Percentiles rank a stretch among this genome's conserved stretches.
These are phyloP conservation scores for Vitis amurensis DNA, from an alignment of 164 flowering plant species.

Conservation along the genomic window DNA sequence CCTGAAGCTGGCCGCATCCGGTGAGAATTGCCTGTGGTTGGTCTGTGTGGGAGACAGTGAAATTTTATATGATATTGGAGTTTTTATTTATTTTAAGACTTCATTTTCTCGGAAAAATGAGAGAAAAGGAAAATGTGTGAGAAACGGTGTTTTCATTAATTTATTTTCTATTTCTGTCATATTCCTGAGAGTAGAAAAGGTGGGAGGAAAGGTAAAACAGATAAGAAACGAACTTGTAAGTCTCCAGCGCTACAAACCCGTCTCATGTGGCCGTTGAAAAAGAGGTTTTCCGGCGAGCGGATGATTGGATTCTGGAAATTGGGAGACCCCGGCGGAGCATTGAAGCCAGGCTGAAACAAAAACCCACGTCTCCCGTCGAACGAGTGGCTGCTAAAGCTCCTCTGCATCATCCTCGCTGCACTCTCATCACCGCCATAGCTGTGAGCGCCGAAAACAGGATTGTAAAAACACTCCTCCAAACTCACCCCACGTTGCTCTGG, in stretches of 20 bases:
- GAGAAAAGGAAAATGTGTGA: too few species aligned
- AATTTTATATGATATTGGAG: too few species aligned
- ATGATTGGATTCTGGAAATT: constrained; percentile 29
- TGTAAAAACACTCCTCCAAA: constrained; percentile 23
- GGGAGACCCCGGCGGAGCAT: constrained; percentile 34
- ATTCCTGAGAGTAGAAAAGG: neutral
- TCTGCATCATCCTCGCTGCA: constrained; percentile 48
- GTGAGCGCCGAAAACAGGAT: constrained; percentile 9
- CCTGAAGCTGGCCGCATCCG: constrained; percentile 47
- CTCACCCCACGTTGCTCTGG: constrained; percentile 32
- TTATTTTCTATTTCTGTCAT: too few species aligned
- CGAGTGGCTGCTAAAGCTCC: constrained; percentile 64
- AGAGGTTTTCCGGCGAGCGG: constrained; percentile 39
- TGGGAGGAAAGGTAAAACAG: neutral
- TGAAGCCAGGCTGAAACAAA: constrained; percentile 39
- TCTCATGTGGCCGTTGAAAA: constrained; percentile 47
- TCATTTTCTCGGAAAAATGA: too few species aligned
- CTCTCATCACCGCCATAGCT: constrained; percentile 25
- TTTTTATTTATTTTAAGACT: too few species aligned
- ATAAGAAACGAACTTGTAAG: constrained; percentile 44
- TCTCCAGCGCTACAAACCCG: constrained; percentile 86
- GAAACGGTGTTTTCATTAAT: too few species aligned
- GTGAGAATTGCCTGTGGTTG: constrained; percentile 33
- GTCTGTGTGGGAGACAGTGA: neutral
- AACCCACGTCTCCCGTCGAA: constrained; percentile 39